Evolutionary conservation across 2,329 filamentous ascomycete species (phyloP).

Genomic region (Ophiosphaerella korrae): DNA sequence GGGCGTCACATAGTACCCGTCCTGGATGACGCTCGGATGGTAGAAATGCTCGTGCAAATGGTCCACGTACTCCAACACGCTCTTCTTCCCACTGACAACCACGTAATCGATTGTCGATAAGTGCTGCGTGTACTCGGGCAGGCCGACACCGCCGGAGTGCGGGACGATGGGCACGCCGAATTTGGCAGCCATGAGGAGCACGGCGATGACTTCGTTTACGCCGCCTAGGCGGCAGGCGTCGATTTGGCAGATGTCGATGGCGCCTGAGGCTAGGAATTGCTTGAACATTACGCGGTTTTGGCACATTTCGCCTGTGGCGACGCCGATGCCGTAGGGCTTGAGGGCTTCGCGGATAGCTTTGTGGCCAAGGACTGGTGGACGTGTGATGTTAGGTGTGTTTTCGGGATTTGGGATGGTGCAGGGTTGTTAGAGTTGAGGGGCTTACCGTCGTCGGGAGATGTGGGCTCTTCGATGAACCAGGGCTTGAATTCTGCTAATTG

Average conservation of each 20-base stretch:
- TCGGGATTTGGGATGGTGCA: not conserved
- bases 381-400: not conserved
- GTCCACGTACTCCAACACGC: slow-evolving; percentile 88
- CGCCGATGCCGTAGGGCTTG: slow-evolving; percentile 74
- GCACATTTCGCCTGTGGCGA: slow-evolving; percentile 93
- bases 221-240: slow-evolving; percentile 89
- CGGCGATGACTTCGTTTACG: slow-evolving; percentile 90
- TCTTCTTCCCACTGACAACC: slow-evolving; percentile 78
- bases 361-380: slow-evolving; percentile 72
- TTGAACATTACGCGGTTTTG: slow-evolving; percentile 95
- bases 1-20: slow-evolving; percentile 88
- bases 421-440: not conserved
- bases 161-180: slow-evolving; percentile 82
- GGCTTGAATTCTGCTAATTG: slow-evolving; percentile 81
- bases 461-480: slow-evolving; percentile 96
- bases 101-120: slow-evolving; percentile 93
- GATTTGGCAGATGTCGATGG: slow-evolving; percentile 87
- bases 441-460: slow-evolving; percentile 75
- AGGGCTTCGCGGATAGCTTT: slow-evolving; percentile 83
- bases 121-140: slow-evolving; percentile 94
- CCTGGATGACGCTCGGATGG: slow-evolving; percentile 77
- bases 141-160: slow-evolving; percentile 84
- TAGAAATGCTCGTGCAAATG: slow-evolving; percentile 93
- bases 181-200: slow-evolving; percentile 83
- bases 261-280: slow-evolving; percentile 78